phyloP scores from a whole-genome alignment of 179 eudicot genomes.

The Actinidia polygama region DNA sequence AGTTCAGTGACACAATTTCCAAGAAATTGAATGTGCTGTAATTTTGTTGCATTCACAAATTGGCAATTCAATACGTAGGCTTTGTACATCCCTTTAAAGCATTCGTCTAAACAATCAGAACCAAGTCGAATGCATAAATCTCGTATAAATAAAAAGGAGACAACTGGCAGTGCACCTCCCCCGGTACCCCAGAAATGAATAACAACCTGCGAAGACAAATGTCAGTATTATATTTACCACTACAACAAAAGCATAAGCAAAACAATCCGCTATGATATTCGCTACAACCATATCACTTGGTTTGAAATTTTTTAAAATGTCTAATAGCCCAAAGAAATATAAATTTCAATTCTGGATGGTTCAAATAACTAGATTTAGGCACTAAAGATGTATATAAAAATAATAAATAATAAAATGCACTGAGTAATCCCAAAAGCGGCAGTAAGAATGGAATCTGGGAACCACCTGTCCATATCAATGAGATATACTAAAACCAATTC shows the following conservation, averaged over 20 bases:
- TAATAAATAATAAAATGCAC: too few species aligned
- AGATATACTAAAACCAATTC: background rate
- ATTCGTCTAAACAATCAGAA: constrained; percentile 85
- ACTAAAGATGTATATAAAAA: background rate
- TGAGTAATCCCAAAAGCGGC: background rate
- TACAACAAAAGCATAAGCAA: background rate
- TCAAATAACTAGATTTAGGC: background rate
- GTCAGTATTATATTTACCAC: background rate
- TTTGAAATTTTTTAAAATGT: background rate
- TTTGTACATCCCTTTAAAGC: constrained; percentile 92
- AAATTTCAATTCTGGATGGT: background rate
- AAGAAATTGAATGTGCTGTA: constrained; percentile 88
- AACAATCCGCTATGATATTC: background rate
- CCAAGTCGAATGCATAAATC: constrained; percentile 86
- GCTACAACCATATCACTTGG: background rate
- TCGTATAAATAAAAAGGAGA: constrained; percentile 79
- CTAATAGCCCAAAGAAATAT: background rate
- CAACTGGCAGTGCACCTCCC: constrained; percentile 78
- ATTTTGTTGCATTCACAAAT: constrained; percentile 67
- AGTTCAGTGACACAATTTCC: constrained; percentile 79
- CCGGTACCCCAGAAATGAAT: constrained; percentile 98
- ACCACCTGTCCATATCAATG: background rate
- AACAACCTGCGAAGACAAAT: constrained; percentile 60
- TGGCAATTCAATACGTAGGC: constrained; percentile 86
- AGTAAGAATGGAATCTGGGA: background rate